phyloP scores from a whole-genome alignment of 257 asterid species.

The Plectranthus barbatus region DNA sequence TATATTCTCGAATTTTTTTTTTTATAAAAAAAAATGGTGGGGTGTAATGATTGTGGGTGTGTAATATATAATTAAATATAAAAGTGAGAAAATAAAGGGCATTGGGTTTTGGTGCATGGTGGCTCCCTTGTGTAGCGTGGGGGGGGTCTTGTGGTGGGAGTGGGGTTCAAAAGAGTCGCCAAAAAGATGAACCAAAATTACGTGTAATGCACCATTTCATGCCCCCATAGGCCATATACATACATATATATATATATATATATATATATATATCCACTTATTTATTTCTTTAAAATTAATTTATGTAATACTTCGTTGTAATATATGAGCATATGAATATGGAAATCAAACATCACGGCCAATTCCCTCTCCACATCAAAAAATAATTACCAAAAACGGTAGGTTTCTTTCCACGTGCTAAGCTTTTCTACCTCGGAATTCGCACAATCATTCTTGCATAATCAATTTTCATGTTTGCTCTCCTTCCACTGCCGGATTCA shows the following conservation, averaged over 20 bases:
- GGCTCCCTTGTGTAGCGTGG: constrained; percentile 17
- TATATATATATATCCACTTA: no score
- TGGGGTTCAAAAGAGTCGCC: not conserved
- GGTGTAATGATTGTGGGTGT: not conserved
- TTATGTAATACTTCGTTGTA: no score
- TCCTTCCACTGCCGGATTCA: not conserved
- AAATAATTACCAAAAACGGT: no score
- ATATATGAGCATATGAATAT: no score
- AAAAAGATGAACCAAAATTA: constrained; percentile 6
- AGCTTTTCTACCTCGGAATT: not conserved
- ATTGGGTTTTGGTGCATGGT: constrained; percentile 3
- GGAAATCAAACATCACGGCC: no score
- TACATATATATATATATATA: not conserved
- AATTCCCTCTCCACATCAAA: not conserved
- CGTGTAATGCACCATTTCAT: constrained; percentile 17
- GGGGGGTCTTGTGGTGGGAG: constrained; percentile 4
- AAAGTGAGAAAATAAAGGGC: not conserved
- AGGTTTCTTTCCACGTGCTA: not conserved
- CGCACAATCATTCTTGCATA: not conserved
- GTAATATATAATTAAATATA: not conserved
- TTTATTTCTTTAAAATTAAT: no score
- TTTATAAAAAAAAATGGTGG: not conserved
- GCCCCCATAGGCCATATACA: constrained; percentile 9
- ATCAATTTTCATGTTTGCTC: not conserved
- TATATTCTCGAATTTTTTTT: no score